Evolutionary conservation across 2,329 filamentous ascomycete genomes (phyloP).

Genomic region (Knufia fluminis): DNA sequence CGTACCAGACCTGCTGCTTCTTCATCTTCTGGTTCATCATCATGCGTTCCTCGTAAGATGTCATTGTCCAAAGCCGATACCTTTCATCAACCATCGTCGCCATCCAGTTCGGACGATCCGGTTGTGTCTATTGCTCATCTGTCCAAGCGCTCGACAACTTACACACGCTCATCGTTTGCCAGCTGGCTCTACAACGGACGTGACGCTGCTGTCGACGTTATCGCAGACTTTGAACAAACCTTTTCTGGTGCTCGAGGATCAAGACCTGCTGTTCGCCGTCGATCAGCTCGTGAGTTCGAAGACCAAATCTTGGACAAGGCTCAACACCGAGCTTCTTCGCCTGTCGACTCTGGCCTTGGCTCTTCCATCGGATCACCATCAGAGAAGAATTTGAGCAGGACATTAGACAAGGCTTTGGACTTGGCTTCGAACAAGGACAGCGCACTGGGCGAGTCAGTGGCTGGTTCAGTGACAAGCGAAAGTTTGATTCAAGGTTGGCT

Average conservation of each 20-base stretch:
- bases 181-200: slow-evolving; percentile 50
- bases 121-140: slow-evolving; percentile 40
- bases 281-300: slow-evolving; percentile 17
- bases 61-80: slow-evolving; percentile 63
- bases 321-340: slow-evolving; percentile 45
- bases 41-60: slow-evolving; percentile 34
- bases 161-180: slow-evolving; percentile 25
- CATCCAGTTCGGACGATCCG: slow-evolving; percentile 35
- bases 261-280: slow-evolving; percentile 27
- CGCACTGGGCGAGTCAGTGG: slow-evolving; percentile 18
- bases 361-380: slow-evolving; percentile 59
- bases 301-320: slow-evolving; percentile 24
- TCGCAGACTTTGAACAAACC: slow-evolving; percentile 58
- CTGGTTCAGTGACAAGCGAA: slow-evolving; percentile 20
- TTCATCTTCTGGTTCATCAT: slow-evolving; percentile 20
- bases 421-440: slow-evolving; percentile 28
- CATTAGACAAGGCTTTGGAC: slow-evolving; percentile 32
- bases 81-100: slow-evolving; percentile 40
- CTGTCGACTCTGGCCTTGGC: slow-evolving; percentile 78
- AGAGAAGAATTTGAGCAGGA: slow-evolving; percentile 36
- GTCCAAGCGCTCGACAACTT: slow-evolving; percentile 57
- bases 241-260: slow-evolving; percentile 38
- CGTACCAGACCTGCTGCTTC: slow-evolving; percentile 20
- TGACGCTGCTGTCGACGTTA: slow-evolving; percentile 61
- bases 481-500: slow-evolving; percentile 25